Evolutionary conservation across 2,329 filamentous ascomycete genomes (phyloP).

Genomic region (Colletotrichum sidae): DNA sequence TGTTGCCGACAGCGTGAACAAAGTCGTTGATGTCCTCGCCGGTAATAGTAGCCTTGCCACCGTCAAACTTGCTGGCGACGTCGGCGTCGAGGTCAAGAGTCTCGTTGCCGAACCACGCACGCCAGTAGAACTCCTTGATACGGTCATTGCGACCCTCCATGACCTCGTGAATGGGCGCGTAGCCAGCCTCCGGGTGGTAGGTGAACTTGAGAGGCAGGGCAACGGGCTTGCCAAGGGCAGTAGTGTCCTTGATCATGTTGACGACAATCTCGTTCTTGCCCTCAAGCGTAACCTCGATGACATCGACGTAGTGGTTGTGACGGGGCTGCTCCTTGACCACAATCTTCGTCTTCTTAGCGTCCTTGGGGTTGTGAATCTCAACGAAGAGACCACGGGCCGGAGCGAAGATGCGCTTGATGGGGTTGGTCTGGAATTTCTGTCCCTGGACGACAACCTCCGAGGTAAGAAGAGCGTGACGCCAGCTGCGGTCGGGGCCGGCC

Average conservation of each 20-base stretch:
- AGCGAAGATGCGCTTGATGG: constrained; percentile 89
- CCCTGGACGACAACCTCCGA: constrained; percentile 95
- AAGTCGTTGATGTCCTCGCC: constrained; percentile 97
- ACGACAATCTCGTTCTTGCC: constrained; percentile 84
- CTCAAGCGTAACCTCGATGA: constrained; percentile 84
- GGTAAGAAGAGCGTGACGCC: constrained; percentile 94
- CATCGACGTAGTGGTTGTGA: constrained; percentile 87
- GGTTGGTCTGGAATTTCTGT: constrained; percentile 97
- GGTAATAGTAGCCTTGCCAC: constrained; percentile 87
- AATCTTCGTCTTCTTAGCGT: constrained; percentile 86
- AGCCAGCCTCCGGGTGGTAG: constrained; percentile 95
- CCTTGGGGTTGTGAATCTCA: constrained; percentile 85
- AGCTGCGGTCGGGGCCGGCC: constrained; percentile 86
- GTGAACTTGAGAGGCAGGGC: constrained; percentile 88
- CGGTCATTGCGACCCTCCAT: constrained; percentile 97
- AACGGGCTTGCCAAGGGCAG: constrained; percentile 84
- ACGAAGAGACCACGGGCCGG: constrained; percentile 89
- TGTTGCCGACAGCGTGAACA: constrained; percentile 98
- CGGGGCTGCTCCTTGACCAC: constrained; percentile 87
- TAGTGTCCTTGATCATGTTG: constrained; percentile 93
- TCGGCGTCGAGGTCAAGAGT: constrained; percentile 84
- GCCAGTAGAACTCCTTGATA: constrained; percentile 99
- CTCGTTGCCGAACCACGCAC: constrained; percentile 94
- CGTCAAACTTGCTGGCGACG: constrained; percentile 89
- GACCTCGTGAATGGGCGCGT: constrained; percentile 96